Base-by-base conservation (phyloP, 306 rosid species). In the Parietaria judaica region DNA sequence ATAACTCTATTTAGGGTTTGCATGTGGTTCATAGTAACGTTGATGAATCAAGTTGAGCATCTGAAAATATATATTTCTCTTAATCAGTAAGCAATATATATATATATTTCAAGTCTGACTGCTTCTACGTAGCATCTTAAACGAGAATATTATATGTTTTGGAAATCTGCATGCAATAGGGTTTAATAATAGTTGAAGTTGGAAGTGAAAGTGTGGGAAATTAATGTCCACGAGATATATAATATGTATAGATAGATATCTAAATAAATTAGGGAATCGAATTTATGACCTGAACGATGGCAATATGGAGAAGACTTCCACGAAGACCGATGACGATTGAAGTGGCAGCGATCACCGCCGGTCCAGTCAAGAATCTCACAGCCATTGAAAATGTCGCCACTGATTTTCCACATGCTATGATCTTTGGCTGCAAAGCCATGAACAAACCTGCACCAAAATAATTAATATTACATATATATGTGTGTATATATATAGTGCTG, bases 331-430 rank as follows among this genome's bases (percentile, higher is more conserved):
- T 61, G 45, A 85, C 94, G 7, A 90, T 82, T 12, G 97, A 80
- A 54, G 86, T 75, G 6, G 97, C 95, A 0, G 97, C 97, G 48
- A 84, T 86, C 16, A 90, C 97, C 52, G 95, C 95, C 3, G 97
- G 97, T 38, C 95, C 97, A 3, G 85, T 84, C 69, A 90, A 74
- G 82, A 90, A 90, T 72, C 97, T 77, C 41, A 90, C 97, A 31
- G 95, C 95, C 95, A 90, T 86, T 69, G 95, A 76, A 90, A 86
- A 86, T 44, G 94, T 68, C 38, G 97, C 97, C 37, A 86, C 94
- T 12, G 85, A 77, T 79, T 90, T 90, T 57, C 97, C 95, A 79
- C 97, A 90, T 4, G 90, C 90, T 56, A 90, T 84, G 70, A 90
- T 66, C 86, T 79, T 90, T 36, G 94, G 95, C 66, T 86, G 97